Conservation (phyloP, 768 basidiomycete genomes). For the Termitomyces titanicus region DNA sequence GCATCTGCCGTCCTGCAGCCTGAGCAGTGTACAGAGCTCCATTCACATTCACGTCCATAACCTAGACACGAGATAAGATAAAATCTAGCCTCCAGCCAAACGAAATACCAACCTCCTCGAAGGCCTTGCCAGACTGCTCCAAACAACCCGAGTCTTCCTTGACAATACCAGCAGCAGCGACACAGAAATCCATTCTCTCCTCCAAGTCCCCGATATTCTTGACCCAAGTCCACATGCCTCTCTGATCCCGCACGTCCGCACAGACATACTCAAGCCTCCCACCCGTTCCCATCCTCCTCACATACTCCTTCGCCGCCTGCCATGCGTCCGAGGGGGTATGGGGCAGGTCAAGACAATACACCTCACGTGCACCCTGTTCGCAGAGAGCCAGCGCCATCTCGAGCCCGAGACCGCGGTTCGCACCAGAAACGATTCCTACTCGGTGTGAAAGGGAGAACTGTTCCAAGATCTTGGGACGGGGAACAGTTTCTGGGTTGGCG, state of each 20-base stretch:
- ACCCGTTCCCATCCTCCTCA: slow-evolving; percentile 40
- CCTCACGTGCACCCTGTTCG: slow-evolving; percentile 65
- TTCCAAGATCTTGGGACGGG: slow-evolving; percentile 49
- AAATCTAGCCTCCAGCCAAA: background rate
- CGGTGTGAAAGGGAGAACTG: slow-evolving; percentile 55
- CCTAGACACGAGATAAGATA: slow-evolving; percentile 33
- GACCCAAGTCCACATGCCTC: slow-evolving; percentile 48
- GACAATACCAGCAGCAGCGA: slow-evolving; percentile 76
- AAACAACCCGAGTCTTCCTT: slow-evolving; percentile 56
- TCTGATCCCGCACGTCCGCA: slow-evolving; percentile 67
- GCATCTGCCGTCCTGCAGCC: slow-evolving; percentile 63
- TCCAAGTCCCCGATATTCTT: slow-evolving; percentile 63
- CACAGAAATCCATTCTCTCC: slow-evolving; percentile 66
- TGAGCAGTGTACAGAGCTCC: slow-evolving; percentile 64
- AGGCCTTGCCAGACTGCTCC: slow-evolving; percentile 61
- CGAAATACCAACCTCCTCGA: slow-evolving; percentile 47
- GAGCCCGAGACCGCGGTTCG: slow-evolving; percentile 67
- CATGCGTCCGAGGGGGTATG: slow-evolving; percentile 54
- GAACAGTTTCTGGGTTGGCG: slow-evolving; percentile 26
- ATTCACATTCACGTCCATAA: slow-evolving; percentile 65
- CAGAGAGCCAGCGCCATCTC: slow-evolving; percentile 75
- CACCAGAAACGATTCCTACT: slow-evolving; percentile 61
- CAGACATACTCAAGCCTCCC: slow-evolving; percentile 55
- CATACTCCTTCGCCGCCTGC: slow-evolving; percentile 48
- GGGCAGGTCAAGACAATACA: slow-evolving; percentile 70